Percentiles rank a stretch among this genome's conserved stretches.
Evolutionary conservation across 164 flowering plant genomes (phyloP).

Genomic region (Platanus orientalis): DNA sequence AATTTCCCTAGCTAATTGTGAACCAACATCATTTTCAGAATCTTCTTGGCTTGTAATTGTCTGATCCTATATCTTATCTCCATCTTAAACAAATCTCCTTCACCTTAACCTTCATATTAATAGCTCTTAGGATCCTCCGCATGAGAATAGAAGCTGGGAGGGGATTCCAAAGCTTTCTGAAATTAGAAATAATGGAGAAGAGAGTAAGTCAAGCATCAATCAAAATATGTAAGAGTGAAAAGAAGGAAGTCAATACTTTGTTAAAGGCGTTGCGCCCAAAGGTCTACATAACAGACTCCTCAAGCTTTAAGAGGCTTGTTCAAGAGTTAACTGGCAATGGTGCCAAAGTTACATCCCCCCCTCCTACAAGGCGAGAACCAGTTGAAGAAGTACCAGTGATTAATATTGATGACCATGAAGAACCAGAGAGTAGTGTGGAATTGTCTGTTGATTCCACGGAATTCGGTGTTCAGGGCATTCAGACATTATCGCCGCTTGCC

Average conservation of each 20-base stretch:
- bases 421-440: slow-evolving; percentile 12
- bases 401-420: slow-evolving; percentile 7
- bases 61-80: slow-evolving; percentile 6
- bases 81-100: slow-evolving; percentile 9
- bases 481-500: slow-evolving; percentile 5
- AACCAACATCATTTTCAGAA: slow-evolving; percentile 30
- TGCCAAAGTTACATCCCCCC: slow-evolving; percentile 1
- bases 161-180: slow-evolving; percentile 15
- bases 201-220: slow-evolving; percentile 20
- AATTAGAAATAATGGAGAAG: slow-evolving; percentile 28
- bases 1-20: slow-evolving; percentile 5
- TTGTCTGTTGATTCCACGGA: slow-evolving; percentile 15
- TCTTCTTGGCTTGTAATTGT: slow-evolving; percentile 21
- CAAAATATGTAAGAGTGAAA: slow-evolving; percentile 25
- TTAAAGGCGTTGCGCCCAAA: slow-evolving; percentile 44
- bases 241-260: slow-evolving; percentile 28
- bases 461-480: neutral
- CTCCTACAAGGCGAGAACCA: slow-evolving; percentile 3
- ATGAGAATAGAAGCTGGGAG: neutral
- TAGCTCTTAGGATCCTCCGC: slow-evolving; percentile 28
- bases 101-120: slow-evolving; percentile 9
- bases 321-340: slow-evolving; percentile 64
- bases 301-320: slow-evolving; percentile 57
- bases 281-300: slow-evolving; percentile 55
- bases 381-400: slow-evolving; percentile 13